Conservation (phyloP, 495 filamentous ascomycete genomes). For the Daldinia childiae region DNA sequence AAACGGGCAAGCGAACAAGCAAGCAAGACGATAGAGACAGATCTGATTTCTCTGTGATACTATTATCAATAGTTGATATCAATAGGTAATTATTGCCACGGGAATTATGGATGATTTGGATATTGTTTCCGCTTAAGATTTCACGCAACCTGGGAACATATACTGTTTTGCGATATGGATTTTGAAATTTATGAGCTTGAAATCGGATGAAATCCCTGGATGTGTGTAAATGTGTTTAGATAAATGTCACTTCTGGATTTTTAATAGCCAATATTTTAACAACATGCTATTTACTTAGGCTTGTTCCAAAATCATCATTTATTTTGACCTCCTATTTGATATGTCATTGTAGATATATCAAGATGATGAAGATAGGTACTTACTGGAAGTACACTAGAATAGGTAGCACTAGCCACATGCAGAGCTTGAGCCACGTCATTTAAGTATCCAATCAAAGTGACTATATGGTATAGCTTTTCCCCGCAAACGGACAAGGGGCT, state of each 20-base stretch:
- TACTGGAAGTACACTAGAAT: no score
- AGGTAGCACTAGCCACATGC: conserved; percentile 7
- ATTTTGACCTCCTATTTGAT: neutral
- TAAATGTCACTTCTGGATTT: neutral
- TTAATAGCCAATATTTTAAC: no score
- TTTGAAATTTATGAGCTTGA: neutral
- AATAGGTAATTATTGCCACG: conserved; percentile 16
- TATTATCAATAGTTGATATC: conserved; percentile 9
- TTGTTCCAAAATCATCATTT: neutral
- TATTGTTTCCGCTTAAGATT: neutral
- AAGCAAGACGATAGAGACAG: conserved; percentile 15
- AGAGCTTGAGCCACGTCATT: conserved; percentile 29
- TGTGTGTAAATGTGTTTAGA: neutral
- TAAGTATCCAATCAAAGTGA: conserved; percentile 13
- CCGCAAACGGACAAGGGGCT: conserved; percentile 39
- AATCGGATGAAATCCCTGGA: neutral
- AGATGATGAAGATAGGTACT: neutral
- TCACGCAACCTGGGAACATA: neutral
- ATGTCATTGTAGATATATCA: neutral
- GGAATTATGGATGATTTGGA: neutral
- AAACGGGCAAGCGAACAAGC: neutral
- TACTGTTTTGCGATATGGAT: neutral
- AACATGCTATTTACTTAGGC: no score
- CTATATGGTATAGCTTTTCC: conserved; percentile 19
- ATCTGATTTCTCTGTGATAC: conserved; percentile 5